phyloP scores from a whole-genome alignment of 108 stramenopile species.

The Nitzschia putrida region DNA sequence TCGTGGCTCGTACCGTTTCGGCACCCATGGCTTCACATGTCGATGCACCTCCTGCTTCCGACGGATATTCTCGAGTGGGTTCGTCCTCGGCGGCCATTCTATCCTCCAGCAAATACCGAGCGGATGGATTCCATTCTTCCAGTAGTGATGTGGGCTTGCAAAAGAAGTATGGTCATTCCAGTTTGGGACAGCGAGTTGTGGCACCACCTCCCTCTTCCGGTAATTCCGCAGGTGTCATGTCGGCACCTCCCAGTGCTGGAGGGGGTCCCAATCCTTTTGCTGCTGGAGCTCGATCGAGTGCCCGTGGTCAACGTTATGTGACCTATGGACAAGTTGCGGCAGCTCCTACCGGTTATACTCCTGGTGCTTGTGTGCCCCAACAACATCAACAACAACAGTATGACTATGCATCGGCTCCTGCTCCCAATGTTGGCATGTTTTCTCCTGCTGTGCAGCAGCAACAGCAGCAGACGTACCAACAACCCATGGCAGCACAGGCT shows the following conservation, averaged over 20 bases:
- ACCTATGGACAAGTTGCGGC: conserved; percentile 27
- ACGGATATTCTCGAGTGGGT: conserved; percentile 57
- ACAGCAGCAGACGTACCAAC: conserved; percentile 18
- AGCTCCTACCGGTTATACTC: conserved; percentile 2
- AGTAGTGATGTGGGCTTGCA: conserved; percentile 77
- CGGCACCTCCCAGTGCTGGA: conserved; percentile 32
- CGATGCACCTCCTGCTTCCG: conserved; percentile 20
- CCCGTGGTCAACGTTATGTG: conserved; percentile 22
- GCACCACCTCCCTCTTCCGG: conserved; percentile 39
- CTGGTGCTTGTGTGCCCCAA: neutral
- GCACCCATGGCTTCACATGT: neutral
- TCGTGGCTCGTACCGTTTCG: neutral
- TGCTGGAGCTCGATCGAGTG: conserved; percentile 18
- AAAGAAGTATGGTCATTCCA: conserved; percentile 79
- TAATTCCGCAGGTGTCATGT: conserved; percentile 6
- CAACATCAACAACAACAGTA: neutral
- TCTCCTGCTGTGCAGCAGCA: conserved; percentile 2
- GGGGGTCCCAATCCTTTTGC: conserved; percentile 44
- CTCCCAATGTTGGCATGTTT: conserved; percentile 4
- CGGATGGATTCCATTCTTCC: conserved; percentile 90
- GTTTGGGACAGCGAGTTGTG: conserved; percentile 1
- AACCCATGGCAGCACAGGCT: neutral
- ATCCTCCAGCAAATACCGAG: conserved; percentile 49
- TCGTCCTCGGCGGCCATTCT: conserved; percentile 44
- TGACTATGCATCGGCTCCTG: neutral